phyloP scores from a whole-genome alignment of 257 asterid genomes.

The Sherardia arvensis region DNA sequence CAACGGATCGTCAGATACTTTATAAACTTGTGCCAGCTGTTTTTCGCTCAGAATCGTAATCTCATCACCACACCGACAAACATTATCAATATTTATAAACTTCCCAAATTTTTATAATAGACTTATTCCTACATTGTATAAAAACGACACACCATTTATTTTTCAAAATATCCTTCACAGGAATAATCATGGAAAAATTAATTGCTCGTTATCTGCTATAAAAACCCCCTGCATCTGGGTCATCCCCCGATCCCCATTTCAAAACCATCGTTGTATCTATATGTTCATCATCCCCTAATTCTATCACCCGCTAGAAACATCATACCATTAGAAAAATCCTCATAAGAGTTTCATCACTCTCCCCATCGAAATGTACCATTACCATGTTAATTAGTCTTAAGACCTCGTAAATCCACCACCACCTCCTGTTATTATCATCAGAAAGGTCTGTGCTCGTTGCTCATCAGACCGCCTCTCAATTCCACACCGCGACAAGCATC shows the following conservation, averaged over 20 bases:
- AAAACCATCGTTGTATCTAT: neutral
- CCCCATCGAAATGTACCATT: neutral
- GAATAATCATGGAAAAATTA: neutral
- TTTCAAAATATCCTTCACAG: neutral
- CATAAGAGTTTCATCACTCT: neutral
- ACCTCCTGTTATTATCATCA: neutral
- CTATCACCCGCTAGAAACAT: neutral
- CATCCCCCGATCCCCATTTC: neutral
- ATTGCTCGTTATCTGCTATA: neutral
- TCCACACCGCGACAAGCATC: neutral
- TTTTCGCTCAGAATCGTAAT: neutral
- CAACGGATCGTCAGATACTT: neutral
- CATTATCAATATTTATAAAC: neutral
- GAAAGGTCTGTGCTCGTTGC: neutral
- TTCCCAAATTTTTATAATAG: neutral
- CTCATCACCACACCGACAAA: neutral
- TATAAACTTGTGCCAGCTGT: neutral
- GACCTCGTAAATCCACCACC: neutral
- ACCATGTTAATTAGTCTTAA: neutral
- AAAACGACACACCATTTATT: neutral
- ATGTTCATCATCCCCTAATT: neutral
- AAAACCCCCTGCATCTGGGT: too few species aligned
- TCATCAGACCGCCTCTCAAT: neutral
- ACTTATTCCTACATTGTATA: neutral
- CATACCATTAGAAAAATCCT: neutral